Conservation (phyloP, 768 basidiomycete genomes). For the Mycena leptocephala region DNA sequence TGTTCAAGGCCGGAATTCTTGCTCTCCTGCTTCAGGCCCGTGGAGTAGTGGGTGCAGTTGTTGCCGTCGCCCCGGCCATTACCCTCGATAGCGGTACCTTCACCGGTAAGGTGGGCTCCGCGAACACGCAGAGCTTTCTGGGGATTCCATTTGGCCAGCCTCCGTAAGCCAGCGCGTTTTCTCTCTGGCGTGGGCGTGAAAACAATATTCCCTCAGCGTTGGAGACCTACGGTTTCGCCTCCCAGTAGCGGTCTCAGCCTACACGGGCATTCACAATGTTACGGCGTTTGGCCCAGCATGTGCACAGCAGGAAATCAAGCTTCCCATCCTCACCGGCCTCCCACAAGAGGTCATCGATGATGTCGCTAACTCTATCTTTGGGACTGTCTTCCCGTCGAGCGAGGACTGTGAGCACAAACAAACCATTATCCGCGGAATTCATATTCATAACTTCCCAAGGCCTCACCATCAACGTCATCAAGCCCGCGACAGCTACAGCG, state of each 20-base stretch:
- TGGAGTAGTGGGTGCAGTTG: slow-evolving; percentile 38
- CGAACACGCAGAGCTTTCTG: slow-evolving; percentile 56
- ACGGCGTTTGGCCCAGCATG: slow-evolving; percentile 62
- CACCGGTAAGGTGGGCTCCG: slow-evolving; percentile 54
- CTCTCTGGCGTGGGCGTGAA: background rate
- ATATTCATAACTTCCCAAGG: slow-evolving; percentile 46
- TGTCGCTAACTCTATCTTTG: slow-evolving; percentile 49
- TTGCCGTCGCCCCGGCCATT: slow-evolving; percentile 53
- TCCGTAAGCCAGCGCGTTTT: slow-evolving; percentile 57
- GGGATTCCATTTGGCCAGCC: slow-evolving; percentile 73
- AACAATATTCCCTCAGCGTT: slow-evolving; percentile 40
- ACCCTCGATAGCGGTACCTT: slow-evolving; percentile 62
- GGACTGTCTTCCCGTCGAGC: slow-evolving; percentile 48
- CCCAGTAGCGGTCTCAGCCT: slow-evolving; percentile 55
- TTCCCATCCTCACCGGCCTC: slow-evolving; percentile 55
- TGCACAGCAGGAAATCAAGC: slow-evolving; percentile 58
- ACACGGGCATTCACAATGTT: slow-evolving; percentile 55
- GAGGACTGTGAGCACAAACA: slow-evolving; percentile 62
- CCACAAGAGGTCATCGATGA: slow-evolving; percentile 52
- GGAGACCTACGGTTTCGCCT: slow-evolving; percentile 59
- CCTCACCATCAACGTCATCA: slow-evolving; percentile 70
- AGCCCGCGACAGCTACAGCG: slow-evolving; percentile 57
- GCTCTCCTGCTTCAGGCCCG: slow-evolving; percentile 28
- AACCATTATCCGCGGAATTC: background rate
- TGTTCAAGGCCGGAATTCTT: slow-evolving; percentile 8